Evolutionary conservation across 108 stramenopile genomes (phyloP).

Genomic region (Ochromonas danica): DNA sequence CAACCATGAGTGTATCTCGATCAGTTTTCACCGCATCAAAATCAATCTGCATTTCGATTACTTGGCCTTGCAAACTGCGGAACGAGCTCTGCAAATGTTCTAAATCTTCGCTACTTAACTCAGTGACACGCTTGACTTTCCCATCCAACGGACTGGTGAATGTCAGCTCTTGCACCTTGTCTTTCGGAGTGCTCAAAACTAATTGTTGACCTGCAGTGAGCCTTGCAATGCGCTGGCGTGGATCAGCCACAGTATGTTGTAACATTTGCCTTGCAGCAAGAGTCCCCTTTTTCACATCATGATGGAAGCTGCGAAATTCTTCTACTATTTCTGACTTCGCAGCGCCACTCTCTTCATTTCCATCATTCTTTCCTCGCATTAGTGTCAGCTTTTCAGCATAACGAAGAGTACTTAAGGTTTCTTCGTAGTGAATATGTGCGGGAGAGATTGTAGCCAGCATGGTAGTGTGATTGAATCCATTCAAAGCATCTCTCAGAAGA

Average conservation of each 20-base stretch:
- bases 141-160: background rate
- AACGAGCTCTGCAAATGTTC: constrained; percentile 4
- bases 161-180: background rate
- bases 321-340: background rate
- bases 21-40: constrained; percentile 22
- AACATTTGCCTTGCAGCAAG: background rate
- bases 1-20: constrained; percentile 31
- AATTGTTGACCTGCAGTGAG: background rate
- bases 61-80: constrained; percentile 19
- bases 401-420: constrained; percentile 5
- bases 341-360: background rate
- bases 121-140: background rate
- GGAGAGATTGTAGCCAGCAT: constrained; percentile 32
- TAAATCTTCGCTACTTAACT: background rate
- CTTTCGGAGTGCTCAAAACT: background rate
- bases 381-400: constrained; percentile 5
- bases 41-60: constrained; percentile 33
- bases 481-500: constrained; percentile 29
- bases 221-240: constrained; percentile 24
- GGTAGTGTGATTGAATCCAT: constrained; percentile 26
- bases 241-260: constrained; percentile 30
- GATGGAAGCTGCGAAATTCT: constrained; percentile 10
- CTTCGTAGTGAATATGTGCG: constrained; percentile 22
- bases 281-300: constrained; percentile 1
- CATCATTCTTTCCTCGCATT: background rate